Percentiles rank a stretch among this genome's conserved stretches.
Evolutionary conservation across 176 grass and related monocot genomes (phyloP).

Genomic region (Dactylis glomerata): DNA sequence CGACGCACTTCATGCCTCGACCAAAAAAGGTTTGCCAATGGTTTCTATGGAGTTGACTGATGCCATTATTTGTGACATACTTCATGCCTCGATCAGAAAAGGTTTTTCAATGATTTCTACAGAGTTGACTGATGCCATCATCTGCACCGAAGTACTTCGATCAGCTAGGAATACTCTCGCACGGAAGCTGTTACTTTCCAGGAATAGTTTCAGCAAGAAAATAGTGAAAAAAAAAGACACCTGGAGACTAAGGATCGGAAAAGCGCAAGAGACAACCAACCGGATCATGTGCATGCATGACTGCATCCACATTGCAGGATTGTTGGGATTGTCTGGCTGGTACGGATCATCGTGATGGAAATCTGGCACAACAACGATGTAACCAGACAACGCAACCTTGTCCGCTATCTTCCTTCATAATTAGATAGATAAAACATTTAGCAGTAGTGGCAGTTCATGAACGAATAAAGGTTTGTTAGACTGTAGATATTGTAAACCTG

Average conservation of each 20-base stretch:
- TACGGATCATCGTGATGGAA: conserved; percentile 55
- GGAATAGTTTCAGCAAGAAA: background rate
- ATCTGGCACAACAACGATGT: conserved; percentile 65
- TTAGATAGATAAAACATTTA: no score
- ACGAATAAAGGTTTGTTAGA: no score
- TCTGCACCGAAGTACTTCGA: background rate
- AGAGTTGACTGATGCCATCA: background rate
- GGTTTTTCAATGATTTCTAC: background rate
- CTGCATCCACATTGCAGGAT: conserved; percentile 42
- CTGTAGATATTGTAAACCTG: no score
- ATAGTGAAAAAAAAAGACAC: no score
- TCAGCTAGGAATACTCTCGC: background rate
- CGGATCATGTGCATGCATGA: conserved; percentile 33
- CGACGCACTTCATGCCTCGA: no score
- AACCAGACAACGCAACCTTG: no score
- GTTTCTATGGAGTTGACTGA: no score
- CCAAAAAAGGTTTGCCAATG: no score
- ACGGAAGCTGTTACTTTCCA: background rate
- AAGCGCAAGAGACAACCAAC: conserved; percentile 24
- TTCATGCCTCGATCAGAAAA: background rate
- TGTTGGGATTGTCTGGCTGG: conserved; percentile 25
- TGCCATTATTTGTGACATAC: background rate
- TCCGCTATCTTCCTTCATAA: no score
- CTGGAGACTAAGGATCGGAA: background rate
- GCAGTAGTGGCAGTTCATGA: no score